Evolutionary conservation across 2,329 filamentous ascomycete species (phyloP).

Genomic region (Plectosphaerella plurivora): DNA sequence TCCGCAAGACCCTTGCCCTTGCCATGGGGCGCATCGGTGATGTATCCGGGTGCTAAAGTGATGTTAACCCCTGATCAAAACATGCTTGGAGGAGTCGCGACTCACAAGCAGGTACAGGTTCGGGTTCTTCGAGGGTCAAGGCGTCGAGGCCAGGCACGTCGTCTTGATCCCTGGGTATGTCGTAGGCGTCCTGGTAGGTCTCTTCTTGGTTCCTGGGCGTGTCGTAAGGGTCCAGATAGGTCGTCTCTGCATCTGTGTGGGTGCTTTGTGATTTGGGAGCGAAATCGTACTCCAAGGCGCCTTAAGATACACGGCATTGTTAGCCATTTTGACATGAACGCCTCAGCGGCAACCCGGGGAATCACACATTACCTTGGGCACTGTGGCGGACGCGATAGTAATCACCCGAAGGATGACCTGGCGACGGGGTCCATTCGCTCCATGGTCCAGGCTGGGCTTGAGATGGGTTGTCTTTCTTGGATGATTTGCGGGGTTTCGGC

Average conservation of each 20-base stretch:
- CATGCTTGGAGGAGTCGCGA: neutral
- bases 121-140: neutral
- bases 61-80: too few species aligned
- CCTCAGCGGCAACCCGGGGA: too few species aligned
- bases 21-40: neutral
- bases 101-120: neutral
- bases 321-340: neutral
- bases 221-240: too few species aligned
- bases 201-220: neutral
- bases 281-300: constrained; percentile 17
- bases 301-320: constrained; percentile 11
- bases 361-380: constrained; percentile 18
- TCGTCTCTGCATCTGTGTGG: too few species aligned
- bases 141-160: neutral
- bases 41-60: neutral
- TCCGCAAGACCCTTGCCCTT: constrained; percentile 4
- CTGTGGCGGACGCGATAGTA: constrained; percentile 23
- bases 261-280: too few species aligned
- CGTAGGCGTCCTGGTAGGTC: neutral
- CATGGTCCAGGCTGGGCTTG: constrained; percentile 8
- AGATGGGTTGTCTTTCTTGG: neutral
- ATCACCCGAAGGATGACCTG: constrained; percentile 15
- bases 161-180: neutral
- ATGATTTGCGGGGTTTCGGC: too few species aligned
- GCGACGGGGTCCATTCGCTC: constrained; percentile 21